Evolutionary conservation across 257 asterid species (phyloP).

Genomic region (Solanum corneliomulleri): DNA sequence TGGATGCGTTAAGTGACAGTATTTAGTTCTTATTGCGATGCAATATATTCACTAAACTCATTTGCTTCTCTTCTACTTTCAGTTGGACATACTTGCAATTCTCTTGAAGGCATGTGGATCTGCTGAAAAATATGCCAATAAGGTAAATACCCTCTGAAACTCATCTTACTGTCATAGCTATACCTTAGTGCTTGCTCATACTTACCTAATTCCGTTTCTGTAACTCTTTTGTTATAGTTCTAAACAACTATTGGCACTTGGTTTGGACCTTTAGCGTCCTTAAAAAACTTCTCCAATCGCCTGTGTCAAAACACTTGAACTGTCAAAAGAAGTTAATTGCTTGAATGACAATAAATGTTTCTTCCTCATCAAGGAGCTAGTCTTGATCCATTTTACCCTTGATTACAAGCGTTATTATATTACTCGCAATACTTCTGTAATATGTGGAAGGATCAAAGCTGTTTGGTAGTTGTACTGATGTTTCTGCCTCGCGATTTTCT

Average conservation of each 20-base stretch:
- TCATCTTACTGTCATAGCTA: neutral
- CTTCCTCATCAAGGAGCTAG: neutral
- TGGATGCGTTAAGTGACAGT: neutral
- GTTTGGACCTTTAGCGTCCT: neutral
- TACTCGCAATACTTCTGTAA: neutral
- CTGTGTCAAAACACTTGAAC: neutral
- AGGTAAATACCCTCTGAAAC: conserved; percentile 30
- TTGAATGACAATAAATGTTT: neutral
- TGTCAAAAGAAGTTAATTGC: neutral
- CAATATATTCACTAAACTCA: neutral
- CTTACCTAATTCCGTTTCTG: neutral
- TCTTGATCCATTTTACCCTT: neutral
- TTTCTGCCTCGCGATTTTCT: neutral
- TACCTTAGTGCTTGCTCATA: neutral
- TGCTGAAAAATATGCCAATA: conserved; percentile 29
- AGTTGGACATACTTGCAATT: conserved; percentile 65
- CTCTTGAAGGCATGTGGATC: conserved; percentile 79
- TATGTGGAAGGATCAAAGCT: neutral
- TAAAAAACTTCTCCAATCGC: neutral
- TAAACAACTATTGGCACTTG: neutral
- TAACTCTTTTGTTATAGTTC: neutral
- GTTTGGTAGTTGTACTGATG: neutral
- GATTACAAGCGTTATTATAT: neutral
- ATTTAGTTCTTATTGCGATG: neutral
- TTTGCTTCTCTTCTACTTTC: conserved; percentile 16